Base-by-base conservation (phyloP, 164 flowering plant species). In the Santalum album region DNA sequence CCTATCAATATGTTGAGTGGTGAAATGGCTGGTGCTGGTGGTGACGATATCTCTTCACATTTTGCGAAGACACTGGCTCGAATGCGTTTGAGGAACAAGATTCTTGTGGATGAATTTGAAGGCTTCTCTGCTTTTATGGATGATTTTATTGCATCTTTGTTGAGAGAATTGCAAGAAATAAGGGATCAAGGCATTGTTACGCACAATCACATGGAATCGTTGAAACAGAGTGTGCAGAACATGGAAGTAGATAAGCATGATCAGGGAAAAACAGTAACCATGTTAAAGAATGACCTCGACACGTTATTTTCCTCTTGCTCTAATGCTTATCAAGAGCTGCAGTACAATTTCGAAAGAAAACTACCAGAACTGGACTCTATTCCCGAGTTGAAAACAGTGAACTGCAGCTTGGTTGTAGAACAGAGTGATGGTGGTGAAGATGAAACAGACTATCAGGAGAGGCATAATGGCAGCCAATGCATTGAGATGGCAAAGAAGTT, bases 221-320 rank as follows among this genome's bases (percentile, higher is more conserved):
- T 84, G 72, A 71, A 76, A 65, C 54, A 70, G 49, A 72, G 70
- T 18, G 54, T 73, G 60, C 61, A 66, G 55, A 60, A 59, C 27
- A 43, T 78, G 54, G 89, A 79, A 69, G 63, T 53, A 44, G 53
- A 55, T 59, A 76, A 56, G 44, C 67, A 73, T 39, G 76, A 66
- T 21, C 74, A 71, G 53, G 77, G 83, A 54, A 66, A 65, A 47
- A 58, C 57, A 21, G 55, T 80, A 21, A 58, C 72, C 14, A 49
- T 35, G 12, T 61, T 91, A 60, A 72, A 81, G 67, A 71, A 73
- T 54, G 76, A 74, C 61, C 48, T 69, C 40, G 42, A 50, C 34
- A 29, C 52, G 49, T 55, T 91, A 53, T 57, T 62, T 17, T 80
- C 87, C 63, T 78, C 81, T 55, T 91, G 88, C 72, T 47, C 57